Percentiles rank a stretch among this genome's conserved stretches.
These are phyloP conservation scores for Isoetes taiwanensis DNA, from an alignment of 75 land plant species.

Conservation along the genomic window DNA sequence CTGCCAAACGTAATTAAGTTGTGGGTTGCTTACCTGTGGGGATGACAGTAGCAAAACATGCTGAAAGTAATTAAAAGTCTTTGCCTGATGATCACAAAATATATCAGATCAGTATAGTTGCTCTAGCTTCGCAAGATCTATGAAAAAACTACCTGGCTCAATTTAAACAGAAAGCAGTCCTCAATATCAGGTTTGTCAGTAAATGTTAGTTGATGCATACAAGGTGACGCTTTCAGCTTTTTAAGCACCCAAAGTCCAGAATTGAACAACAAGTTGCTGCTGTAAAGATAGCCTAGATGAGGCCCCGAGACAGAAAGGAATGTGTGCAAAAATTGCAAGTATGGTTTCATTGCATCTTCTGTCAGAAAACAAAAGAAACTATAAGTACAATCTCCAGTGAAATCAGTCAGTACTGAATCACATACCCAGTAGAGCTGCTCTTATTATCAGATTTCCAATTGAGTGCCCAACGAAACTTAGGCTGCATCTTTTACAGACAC, in stretches of 20 bases:
- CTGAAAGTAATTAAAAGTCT: conserved; percentile 62
- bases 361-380: conserved; percentile 10
- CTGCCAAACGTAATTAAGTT: conserved; percentile 1
- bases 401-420: no score
- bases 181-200: conserved; percentile 65
- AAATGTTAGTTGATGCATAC: conserved; percentile 80
- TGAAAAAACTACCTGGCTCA: conserved; percentile 44
- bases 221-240: conserved; percentile 64
- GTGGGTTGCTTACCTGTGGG: conserved; percentile 49
- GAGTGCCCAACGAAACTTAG: conserved; percentile 93
- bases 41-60: conserved; percentile 70
- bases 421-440: conserved; percentile 64
- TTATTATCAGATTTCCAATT: conserved; percentile 73
- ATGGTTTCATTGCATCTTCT: conserved; percentile 67
- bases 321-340: conserved; percentile 43
- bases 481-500: conserved; percentile 35
- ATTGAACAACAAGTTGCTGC: conserved; percentile 76
- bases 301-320: conserved; percentile 79
- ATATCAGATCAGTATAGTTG: background rate
- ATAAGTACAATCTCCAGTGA: no score
- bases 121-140: no score
- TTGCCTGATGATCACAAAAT: conserved; percentile 40
- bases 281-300: conserved; percentile 74
- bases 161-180: conserved; percentile 70
- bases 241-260: conserved; percentile 85